phyloP scores from a whole-genome alignment of 1,284 basidiomycete species.

The Entoloma clypeatum region DNA sequence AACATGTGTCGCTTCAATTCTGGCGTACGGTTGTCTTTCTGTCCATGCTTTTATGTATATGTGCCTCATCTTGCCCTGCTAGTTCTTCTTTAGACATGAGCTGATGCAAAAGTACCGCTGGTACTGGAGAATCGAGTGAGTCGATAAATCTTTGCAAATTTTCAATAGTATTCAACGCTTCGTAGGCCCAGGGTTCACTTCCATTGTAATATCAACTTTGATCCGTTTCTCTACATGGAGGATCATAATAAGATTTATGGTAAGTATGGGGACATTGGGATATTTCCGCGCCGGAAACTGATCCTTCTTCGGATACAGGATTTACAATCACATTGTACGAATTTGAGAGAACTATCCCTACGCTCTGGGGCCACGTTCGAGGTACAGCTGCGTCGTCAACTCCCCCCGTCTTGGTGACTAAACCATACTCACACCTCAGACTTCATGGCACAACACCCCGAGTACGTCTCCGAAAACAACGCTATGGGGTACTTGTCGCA shows the following conservation, averaged over 20 bases:
- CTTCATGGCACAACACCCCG: slow-evolving; percentile 22
- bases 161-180: background rate
- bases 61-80: background rate
- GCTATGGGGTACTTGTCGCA: slow-evolving; percentile 19
- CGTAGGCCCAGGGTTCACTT: slow-evolving; percentile 65
- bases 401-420: background rate
- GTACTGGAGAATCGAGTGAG: slow-evolving; percentile 63
- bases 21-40: slow-evolving; percentile 40
- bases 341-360: slow-evolving; percentile 23
- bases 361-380: slow-evolving; percentile 44
- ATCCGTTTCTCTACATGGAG: slow-evolving; percentile 77
- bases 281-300: background rate
- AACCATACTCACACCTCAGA: slow-evolving; percentile 11
- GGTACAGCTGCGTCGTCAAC: slow-evolving; percentile 30
- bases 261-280: slow-evolving; percentile 16
- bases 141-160: background rate
- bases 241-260: slow-evolving; percentile 69
- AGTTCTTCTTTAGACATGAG: slow-evolving; percentile 21
- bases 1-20: slow-evolving; percentile 87
- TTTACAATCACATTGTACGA: slow-evolving; percentile 37
- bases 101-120: slow-evolving; percentile 47
- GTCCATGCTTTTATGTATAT: slow-evolving; percentile 2
- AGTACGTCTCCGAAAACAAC: slow-evolving; percentile 21
- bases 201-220: slow-evolving; percentile 68
- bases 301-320: slow-evolving; percentile 24